Evolutionary conservation across 352 stramenopile species (phyloP).

Genomic region (Phytophthora pistaciae): DNA sequence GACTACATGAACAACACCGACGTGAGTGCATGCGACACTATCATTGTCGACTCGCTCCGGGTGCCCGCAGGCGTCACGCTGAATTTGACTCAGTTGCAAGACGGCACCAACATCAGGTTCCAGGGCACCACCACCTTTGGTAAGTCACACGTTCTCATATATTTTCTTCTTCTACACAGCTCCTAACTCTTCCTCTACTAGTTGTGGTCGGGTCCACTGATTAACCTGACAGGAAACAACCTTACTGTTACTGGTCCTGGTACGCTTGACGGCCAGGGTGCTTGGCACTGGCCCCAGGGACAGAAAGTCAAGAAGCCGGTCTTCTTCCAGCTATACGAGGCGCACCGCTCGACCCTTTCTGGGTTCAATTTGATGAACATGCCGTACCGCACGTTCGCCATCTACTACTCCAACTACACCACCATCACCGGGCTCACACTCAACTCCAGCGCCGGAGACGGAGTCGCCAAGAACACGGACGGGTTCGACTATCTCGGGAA

Average conservation of each 20-base stretch:
- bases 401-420: background rate
- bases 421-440: background rate
- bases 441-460: background rate
- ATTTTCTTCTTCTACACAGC: background rate
- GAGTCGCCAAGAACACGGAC: slow-evolving; percentile 2
- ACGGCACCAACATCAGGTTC: background rate
- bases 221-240: background rate
- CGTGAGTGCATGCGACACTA: background rate
- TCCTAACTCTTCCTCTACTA: background rate
- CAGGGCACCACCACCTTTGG: slow-evolving; percentile 1
- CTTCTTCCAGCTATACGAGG: background rate
- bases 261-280: background rate
- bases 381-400: background rate
- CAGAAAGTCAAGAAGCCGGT: background rate
- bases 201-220: background rate
- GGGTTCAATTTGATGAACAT: background rate
- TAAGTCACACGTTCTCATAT: background rate
- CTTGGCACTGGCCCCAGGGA: slow-evolving; percentile 1
- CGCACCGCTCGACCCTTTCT: background rate
- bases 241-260: background rate
- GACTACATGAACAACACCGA: background rate
- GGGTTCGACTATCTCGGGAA: background rate
- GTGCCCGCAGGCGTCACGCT: slow-evolving; percentile 1
- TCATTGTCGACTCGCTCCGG: background rate
- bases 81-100: background rate